Base-by-base conservation (phyloP, 73 alveolate genomes). In the Paramecium caudatum region DNA sequence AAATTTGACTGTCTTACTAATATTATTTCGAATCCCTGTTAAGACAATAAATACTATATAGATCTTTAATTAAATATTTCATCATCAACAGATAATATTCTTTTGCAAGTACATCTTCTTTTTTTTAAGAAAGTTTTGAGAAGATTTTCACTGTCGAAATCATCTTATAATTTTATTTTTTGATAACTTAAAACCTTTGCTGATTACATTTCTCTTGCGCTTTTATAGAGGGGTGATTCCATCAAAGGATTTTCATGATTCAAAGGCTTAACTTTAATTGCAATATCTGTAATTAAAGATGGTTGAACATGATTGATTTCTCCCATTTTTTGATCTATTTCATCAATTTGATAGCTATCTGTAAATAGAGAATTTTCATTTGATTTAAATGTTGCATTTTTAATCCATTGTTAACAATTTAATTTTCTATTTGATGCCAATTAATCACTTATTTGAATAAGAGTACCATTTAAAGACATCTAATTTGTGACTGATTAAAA, bases 31-130 rank as follows among this genome's bases (percentile, higher is more conserved):
- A 62, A 41, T 36, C 84, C 93, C 39, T 41, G 12, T 78, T 86
- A 25, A 4, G 63, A 12, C 17, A 86, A 63, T 23, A 61, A 50
- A 12, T 63, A 34, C 55, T 62, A 17, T 5, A 86, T 23, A 25
- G 84, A 70, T 86, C 46, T 43, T 25, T 62, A 46, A 65, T 86
- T 86, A 63, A 86, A 86, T 7, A 86, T 48, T 41, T 86, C 93
- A 86, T 86, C 93, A 61, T 86, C 93, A 5, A 86, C 93, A 21
- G 90, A 86, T 10, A 86, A 33, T 7, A 86, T 63, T 46, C 81
- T 34, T 4, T 49, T 86, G 43, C 93, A 86, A 33, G 3, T 68
- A 37, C 84, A 68, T 68, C 34, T 68, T 12, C 34, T 68, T 49
- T 68, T 34, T 6, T 34, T 68, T 49, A 37, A 25, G 5, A 68